Evolutionary conservation across 2,329 filamentous ascomycete species (phyloP).

Genomic region (Alternaria tenuissima): DNA sequence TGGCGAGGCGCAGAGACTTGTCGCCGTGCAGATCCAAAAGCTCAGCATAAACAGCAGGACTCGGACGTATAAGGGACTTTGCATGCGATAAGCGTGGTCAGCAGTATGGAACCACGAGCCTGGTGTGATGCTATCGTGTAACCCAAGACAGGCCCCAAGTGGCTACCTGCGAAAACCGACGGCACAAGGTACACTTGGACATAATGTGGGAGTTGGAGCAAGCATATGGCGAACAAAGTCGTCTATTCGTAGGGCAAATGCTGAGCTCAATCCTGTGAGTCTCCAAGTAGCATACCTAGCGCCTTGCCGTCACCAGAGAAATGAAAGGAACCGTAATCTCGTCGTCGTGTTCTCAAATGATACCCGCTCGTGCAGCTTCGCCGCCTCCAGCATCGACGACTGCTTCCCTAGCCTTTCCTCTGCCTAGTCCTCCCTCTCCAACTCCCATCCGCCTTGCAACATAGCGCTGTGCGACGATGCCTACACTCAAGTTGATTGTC

Average conservation of each 20-base stretch:
- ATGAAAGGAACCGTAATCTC: conserved; percentile 4
- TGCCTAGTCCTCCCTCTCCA: conserved; percentile 75
- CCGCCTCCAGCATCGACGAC: conserved; percentile 66
- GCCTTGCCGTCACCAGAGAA: conserved; percentile 9
- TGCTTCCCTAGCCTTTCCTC: conserved; percentile 64
- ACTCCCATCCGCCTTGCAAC: conserved; percentile 96
- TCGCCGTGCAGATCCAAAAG: background rate
- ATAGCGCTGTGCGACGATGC: conserved; percentile 91
- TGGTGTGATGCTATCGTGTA: background rate
- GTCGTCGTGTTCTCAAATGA: conserved; percentile 32
- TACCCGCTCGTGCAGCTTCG: conserved; percentile 66
- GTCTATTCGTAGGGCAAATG: conserved; percentile 7
- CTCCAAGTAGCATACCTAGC: background rate
- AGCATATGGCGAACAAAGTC: background rate
- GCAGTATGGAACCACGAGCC: background rate
- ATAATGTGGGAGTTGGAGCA: background rate
- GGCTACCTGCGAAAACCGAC: background rate
- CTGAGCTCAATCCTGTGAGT: conserved; percentile 4
- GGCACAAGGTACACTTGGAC: background rate
- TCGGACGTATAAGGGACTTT: background rate
- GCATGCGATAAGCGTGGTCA: background rate
- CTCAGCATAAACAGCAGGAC: background rate
- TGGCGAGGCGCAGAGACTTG: background rate
- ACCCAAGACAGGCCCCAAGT: background rate
- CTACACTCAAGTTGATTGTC: conserved; percentile 76